Evolutionary conservation across 2,329 filamentous ascomycete species (phyloP).

Genomic region (Trichothecium roseum): DNA sequence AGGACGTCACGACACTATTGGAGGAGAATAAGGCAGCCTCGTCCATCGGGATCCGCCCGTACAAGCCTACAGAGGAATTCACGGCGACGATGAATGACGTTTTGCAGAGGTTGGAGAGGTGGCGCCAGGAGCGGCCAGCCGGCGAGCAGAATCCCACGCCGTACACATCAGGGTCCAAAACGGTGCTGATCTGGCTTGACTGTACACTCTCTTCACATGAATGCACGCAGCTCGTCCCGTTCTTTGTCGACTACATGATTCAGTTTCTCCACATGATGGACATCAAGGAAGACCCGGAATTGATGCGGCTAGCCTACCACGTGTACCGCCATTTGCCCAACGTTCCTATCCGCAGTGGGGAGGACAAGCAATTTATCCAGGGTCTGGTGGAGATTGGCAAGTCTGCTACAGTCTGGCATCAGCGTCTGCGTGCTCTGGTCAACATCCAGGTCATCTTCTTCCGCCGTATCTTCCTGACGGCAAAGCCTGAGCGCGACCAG

Average conservation of each 20-base stretch:
- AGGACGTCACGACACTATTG: conserved; percentile 64
- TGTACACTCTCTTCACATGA: conserved; percentile 83
- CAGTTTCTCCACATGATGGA: conserved; percentile 99
- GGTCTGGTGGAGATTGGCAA: conserved; percentile 82
- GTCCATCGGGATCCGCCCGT: conserved; percentile 76
- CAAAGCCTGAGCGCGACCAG: conserved; percentile 60
- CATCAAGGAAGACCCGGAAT: conserved; percentile 93
- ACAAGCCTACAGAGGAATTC: conserved; percentile 68
- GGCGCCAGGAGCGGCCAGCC: conserved; percentile 73
- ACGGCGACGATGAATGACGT: conserved; percentile 59
- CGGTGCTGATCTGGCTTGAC: conserved; percentile 90
- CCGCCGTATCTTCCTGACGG: conserved; percentile 83
- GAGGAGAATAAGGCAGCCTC: conserved; percentile 69
- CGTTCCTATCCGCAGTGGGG: conserved; percentile 79
- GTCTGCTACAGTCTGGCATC: conserved; percentile 82
- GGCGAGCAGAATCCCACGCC: conserved; percentile 89
- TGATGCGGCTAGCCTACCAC: conserved; percentile 89
- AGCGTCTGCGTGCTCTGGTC: conserved; percentile 85
- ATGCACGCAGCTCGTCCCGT: conserved; percentile 80
- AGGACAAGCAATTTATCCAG: conserved; percentile 75
- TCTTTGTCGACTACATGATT: conserved; percentile 89
- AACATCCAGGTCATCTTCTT: conserved; percentile 99
- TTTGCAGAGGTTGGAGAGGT: conserved; percentile 71
- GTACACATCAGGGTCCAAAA: conserved; percentile 95
- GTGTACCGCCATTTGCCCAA: conserved; percentile 96